phyloP scores from a whole-genome alignment of 1,284 basidiomycete species.

The Sphagnurus paluster region DNA sequence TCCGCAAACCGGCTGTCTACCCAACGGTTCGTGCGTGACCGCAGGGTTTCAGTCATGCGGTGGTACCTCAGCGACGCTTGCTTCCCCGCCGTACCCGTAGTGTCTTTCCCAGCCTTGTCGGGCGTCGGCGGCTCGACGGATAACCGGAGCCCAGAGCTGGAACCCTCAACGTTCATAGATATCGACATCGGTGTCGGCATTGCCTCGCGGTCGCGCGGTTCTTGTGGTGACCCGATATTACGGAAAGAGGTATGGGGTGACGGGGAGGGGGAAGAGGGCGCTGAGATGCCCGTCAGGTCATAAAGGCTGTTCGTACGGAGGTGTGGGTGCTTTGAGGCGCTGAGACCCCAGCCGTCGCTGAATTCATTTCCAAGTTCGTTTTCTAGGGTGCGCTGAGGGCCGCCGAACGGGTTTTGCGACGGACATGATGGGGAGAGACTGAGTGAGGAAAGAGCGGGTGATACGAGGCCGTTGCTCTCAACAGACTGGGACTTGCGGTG shows the following conservation, averaged over 20 bases:
- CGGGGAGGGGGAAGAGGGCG: slow-evolving; percentile 39
- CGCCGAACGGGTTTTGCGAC: slow-evolving; percentile 24
- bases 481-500: slow-evolving; percentile 25
- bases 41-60: slow-evolving; percentile 54
- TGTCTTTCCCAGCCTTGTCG: slow-evolving; percentile 20
- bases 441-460: slow-evolving; percentile 35
- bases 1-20: slow-evolving; percentile 48
- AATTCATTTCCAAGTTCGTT: slow-evolving; percentile 61
- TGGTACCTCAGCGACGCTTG: slow-evolving; percentile 35
- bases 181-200: slow-evolving; percentile 21
- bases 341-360: slow-evolving; percentile 42
- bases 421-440: slow-evolving; percentile 28
- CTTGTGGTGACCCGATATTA: slow-evolving; percentile 9
- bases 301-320: slow-evolving; percentile 52
- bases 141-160: slow-evolving; percentile 32
- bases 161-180: too few species aligned
- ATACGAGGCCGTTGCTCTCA: slow-evolving; percentile 23
- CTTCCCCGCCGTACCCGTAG: slow-evolving; percentile 10
- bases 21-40: slow-evolving; percentile 54
- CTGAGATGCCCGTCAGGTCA: slow-evolving; percentile 41
- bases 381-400: slow-evolving; percentile 46
- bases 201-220: slow-evolving; percentile 9
- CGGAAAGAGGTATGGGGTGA: slow-evolving; percentile 20
- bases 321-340: slow-evolving; percentile 40
- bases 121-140: slow-evolving; percentile 43